These are phyloP conservation scores for Salicornia ramosissima DNA, from an alignment of 148 eudicot species.

Conservation along the genomic window DNA sequence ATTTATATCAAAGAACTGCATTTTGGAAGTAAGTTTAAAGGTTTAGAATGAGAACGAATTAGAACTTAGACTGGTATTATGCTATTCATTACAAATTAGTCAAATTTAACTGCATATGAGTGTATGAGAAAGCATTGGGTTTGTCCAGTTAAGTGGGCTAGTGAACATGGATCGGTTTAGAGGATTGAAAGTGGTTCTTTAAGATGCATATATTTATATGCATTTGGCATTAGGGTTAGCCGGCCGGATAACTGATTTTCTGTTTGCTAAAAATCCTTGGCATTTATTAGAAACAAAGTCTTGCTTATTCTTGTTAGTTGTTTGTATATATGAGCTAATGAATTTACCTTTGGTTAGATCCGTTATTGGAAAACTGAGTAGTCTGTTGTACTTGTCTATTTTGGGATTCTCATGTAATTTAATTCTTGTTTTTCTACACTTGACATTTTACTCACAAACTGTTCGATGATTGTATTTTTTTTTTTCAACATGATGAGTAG, in stretches of 20 bases:
- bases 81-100: not conserved
- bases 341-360: not conserved
- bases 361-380: not conserved
- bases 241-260: not conserved
- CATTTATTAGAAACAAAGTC: not conserved
- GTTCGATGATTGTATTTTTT: no score
- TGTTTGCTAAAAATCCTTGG: not conserved
- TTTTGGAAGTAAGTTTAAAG: not conserved
- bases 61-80: not conserved
- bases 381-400: slow-evolving; percentile 1
- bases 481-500: no score
- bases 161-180: not conserved
- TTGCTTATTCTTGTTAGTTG: not conserved
- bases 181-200: not conserved
- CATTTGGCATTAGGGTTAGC: not conserved
- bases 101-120: no score
- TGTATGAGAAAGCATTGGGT: no score
- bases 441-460: no score
- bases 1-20: not conserved
- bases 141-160: not conserved
- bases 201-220: not conserved
- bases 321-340: not conserved
- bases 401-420: not conserved
- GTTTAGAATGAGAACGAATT: not conserved
- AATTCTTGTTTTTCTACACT: not conserved